These are phyloP conservation scores for Hypsizygus ulmarius DNA, from an alignment of 1,284 basidiomycete genomes.

Conservation along the genomic window DNA sequence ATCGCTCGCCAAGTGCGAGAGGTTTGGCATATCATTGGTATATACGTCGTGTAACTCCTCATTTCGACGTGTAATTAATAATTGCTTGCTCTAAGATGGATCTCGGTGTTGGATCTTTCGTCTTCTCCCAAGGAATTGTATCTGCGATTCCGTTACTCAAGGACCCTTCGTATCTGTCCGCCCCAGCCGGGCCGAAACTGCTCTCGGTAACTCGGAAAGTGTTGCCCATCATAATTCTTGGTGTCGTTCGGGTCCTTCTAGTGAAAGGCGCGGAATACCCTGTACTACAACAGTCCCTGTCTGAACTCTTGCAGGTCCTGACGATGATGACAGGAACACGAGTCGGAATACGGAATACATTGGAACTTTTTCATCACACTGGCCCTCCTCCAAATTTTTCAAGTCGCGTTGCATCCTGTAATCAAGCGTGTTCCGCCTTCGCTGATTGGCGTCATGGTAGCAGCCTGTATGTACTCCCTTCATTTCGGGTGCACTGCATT, in stretches of 20 bases:
- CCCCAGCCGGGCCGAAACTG: conserved; percentile 53
- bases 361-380: conserved; percentile 99
- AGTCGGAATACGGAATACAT: conserved; percentile 93
- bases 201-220: conserved; percentile 51
- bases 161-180: conserved; percentile 50
- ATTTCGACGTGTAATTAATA: conserved; percentile 12
- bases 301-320: background rate
- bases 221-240: conserved; percentile 72
- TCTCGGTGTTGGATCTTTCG: conserved; percentile 93
- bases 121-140: conserved; percentile 91
- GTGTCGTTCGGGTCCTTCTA: conserved; percentile 74
- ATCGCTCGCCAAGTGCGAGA: conserved; percentile 88
- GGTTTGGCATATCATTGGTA: conserved; percentile 90
- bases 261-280: conserved; percentile 96
- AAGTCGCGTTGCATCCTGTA: conserved; percentile 68
- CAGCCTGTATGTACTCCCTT: conserved; percentile 48
- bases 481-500: background rate
- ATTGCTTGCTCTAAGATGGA: conserved; percentile 75
- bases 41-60: conserved; percentile 28
- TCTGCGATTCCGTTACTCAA: conserved; percentile 78
- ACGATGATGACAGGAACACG: conserved; percentile 74
- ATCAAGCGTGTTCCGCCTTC: conserved; percentile 59
- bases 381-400: conserved; percentile 75
- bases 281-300: conserved; percentile 39
- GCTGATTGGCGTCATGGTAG: conserved; percentile 62